Percentiles rank a stretch among this genome's conserved stretches.
phyloP scores from a whole-genome alignment of 192 early-diverging fungal genomes.

The Mortierella antarctica region DNA sequence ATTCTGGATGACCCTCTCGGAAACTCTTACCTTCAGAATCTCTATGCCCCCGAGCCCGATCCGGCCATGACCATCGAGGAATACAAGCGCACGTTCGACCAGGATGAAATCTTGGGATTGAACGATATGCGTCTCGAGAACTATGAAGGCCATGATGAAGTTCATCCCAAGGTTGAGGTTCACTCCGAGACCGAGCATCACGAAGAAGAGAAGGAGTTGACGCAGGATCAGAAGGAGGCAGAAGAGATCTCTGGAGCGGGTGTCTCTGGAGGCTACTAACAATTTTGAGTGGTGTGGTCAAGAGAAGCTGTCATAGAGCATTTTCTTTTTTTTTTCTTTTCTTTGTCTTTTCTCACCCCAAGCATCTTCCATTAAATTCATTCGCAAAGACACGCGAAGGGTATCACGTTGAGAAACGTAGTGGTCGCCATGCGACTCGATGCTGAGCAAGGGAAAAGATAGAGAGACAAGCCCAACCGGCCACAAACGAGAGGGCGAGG shows the following conservation, averaged over 20 bases:
- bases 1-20: slow-evolving; percentile 91
- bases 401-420: too few species aligned
- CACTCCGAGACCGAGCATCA: slow-evolving; percentile 1
- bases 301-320: neutral
- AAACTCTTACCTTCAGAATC: slow-evolving; percentile 93
- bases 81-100: slow-evolving; percentile 88
- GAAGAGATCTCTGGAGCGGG: slow-evolving; percentile 43
- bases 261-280: slow-evolving; percentile 43
- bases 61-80: slow-evolving; percentile 92
- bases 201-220: slow-evolving; percentile 26
- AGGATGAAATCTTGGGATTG: slow-evolving; percentile 89
- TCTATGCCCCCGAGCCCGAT: slow-evolving; percentile 93
- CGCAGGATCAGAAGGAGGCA: slow-evolving; percentile 33
- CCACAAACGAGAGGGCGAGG: too few species aligned
- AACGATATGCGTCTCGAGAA: slow-evolving; percentile 88
- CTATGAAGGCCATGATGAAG: slow-evolving; percentile 59
- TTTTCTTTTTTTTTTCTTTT: neutral
- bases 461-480: neutral
- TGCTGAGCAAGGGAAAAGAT: neutral
- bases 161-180: slow-evolving; percentile 1
- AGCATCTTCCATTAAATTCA: neutral
- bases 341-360: neutral
- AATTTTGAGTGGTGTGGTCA: neutral
- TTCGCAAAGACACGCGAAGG: neutral
- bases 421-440: neutral